phyloP scores from a whole-genome alignment of 257 asterid species.

The Solanum chilense region DNA sequence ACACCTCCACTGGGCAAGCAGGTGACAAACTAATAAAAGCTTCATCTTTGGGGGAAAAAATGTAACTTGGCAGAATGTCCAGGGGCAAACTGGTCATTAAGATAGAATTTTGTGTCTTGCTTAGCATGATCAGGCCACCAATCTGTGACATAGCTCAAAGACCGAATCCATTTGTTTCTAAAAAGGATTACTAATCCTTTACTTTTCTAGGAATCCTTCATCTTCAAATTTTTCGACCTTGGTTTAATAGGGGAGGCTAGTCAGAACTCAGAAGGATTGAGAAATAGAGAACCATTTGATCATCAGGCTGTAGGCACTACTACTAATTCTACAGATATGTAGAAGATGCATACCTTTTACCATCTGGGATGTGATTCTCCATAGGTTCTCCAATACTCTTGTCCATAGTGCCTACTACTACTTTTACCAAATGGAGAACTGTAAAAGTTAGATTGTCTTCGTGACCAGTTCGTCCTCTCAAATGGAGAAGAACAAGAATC shows the following conservation, averaged over 20 bases:
- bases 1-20: neutral
- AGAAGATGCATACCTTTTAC: conserved; percentile 5
- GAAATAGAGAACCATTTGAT: neutral
- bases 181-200: neutral
- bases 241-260: neutral
- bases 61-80: neutral
- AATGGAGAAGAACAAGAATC: conserved; percentile 49
- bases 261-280: neutral
- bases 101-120: neutral
- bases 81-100: neutral
- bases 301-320: neutral
- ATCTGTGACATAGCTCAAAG: neutral
- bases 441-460: conserved; percentile 30
- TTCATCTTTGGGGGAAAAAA: neutral
- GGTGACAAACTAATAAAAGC: neutral
- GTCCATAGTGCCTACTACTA: conserved; percentile 43
- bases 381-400: conserved; percentile 30
- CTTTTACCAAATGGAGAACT: conserved; percentile 42
- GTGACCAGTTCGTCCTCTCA: conserved; percentile 29
- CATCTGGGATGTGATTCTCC: conserved; percentile 25
- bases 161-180: neutral
- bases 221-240: neutral
- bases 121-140: neutral
- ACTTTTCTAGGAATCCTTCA: neutral
- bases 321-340: neutral